Evolutionary conservation across 2,329 filamentous ascomycete species (phyloP).

Genomic region (Clarireedia hainanense): DNA sequence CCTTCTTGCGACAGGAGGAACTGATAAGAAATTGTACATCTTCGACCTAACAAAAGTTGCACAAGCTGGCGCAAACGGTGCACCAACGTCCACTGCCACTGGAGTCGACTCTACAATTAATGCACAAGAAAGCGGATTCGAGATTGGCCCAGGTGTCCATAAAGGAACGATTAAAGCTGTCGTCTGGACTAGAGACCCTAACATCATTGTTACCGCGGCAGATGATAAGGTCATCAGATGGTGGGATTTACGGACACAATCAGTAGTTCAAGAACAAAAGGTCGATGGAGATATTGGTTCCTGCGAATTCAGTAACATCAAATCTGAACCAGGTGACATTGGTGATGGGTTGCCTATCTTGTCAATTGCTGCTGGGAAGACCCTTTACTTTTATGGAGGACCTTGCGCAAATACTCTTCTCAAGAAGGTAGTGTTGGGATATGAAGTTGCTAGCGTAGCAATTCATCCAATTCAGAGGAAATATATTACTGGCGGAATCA

Average conservation of each 20-base stretch:
- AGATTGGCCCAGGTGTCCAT: slow-evolving; percentile 81
- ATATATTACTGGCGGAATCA: slow-evolving; percentile 83
- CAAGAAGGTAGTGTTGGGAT: slow-evolving; percentile 71
- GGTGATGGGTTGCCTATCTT: slow-evolving; percentile 65
- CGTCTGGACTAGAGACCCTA: slow-evolving; percentile 84
- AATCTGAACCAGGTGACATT: slow-evolving; percentile 53
- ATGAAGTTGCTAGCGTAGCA: slow-evolving; percentile 85
- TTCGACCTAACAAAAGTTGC: slow-evolving; percentile 65
- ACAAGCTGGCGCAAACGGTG: slow-evolving; percentile 17
- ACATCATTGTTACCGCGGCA: slow-evolving; percentile 81
- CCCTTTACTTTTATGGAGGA: slow-evolving; percentile 86
- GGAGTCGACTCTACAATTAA: slow-evolving; percentile 37
- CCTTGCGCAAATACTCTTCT: slow-evolving; percentile 59
- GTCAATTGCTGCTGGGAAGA: slow-evolving; percentile 89
- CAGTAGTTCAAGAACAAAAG: slow-evolving; percentile 66
- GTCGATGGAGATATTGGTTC: slow-evolving; percentile 84
- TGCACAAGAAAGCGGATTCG: slow-evolving; percentile 60
- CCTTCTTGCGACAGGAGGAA: slow-evolving; percentile 87
- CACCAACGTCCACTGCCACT: slow-evolving; percentile 24
- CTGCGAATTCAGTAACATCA: slow-evolving; percentile 74
- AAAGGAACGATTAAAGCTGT: slow-evolving; percentile 90
- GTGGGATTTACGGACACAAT: slow-evolving; percentile 78
- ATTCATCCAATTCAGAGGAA: slow-evolving; percentile 74
- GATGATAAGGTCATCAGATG: slow-evolving; percentile 88
- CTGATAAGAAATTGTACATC: slow-evolving; percentile 93